Conservation (phyloP, 2,329 filamentous ascomycete species). For the Hypoxylon rubiginosum region DNA sequence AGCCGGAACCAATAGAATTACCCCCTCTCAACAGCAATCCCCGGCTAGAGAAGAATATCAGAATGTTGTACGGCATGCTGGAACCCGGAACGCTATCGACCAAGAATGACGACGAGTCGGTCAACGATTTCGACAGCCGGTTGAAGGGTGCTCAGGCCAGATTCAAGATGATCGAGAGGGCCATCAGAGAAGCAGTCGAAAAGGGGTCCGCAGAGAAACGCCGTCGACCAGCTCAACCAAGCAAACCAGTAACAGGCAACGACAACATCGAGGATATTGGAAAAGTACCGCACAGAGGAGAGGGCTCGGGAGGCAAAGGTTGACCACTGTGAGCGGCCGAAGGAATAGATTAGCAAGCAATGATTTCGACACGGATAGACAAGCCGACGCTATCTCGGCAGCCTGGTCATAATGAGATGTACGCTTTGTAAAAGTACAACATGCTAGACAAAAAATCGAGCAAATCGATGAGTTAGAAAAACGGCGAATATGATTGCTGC, state of each 20-base stretch:
- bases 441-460: neutral
- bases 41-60: constrained; percentile 82
- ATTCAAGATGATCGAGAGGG: constrained; percentile 84
- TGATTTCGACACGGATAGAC: neutral
- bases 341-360: constrained; percentile 3
- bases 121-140: constrained; percentile 89
- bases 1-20: constrained; percentile 55
- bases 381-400: constrained; percentile 8
- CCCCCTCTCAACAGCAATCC: constrained; percentile 64
- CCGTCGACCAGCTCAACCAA: constrained; percentile 10
- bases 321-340: constrained; percentile 8
- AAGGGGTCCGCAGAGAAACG: constrained; percentile 15
- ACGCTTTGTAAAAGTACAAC: neutral
- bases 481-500: neutral
- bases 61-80: constrained; percentile 79
- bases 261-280: constrained; percentile 49
- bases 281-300: constrained; percentile 32
- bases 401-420: neutral
- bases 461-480: neutral
- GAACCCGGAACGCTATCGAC: constrained; percentile 83
- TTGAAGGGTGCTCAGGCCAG: constrained; percentile 87
- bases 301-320: constrained; percentile 13
- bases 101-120: constrained; percentile 87
- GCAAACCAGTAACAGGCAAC: constrained; percentile 36
- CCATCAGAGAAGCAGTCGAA: constrained; percentile 60